These are phyloP conservation scores for Lactarius quietus DNA, from an alignment of 768 basidiomycete species.

Conservation along the genomic window DNA sequence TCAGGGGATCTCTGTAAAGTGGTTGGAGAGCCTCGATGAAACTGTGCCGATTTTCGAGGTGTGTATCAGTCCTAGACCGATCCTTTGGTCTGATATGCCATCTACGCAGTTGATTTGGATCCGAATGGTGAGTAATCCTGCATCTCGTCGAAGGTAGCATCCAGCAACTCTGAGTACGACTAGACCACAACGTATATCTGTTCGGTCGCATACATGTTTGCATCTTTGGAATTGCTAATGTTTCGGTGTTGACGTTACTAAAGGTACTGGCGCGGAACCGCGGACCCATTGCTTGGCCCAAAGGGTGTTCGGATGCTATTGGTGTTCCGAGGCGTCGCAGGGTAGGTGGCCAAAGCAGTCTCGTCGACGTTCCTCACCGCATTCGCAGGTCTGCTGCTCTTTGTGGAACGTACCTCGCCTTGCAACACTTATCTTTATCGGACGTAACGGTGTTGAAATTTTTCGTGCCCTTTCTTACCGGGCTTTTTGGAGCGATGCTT, in stretches of 20 bases:
- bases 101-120: not conserved
- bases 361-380: not conserved
- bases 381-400: conserved; percentile 62
- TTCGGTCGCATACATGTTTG: not conserved
- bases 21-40: not conserved
- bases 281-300: not conserved
- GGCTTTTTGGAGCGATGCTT: conserved; percentile 56
- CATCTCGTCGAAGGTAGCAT: not conserved
- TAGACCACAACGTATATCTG: not conserved
- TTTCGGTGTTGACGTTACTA: not conserved
- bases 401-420: conserved; percentile 64
- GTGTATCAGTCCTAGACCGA: not conserved
- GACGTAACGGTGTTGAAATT: conserved; percentile 79
- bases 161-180: not conserved
- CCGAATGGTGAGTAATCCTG: not conserved
- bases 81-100: not conserved
- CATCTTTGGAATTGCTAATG: not conserved
- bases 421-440: conserved; percentile 71
- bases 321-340: not conserved
- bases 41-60: not conserved
- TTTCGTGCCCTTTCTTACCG: conserved; percentile 63
- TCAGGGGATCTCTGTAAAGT: not conserved
- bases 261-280: not conserved
- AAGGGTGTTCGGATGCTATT: not conserved
- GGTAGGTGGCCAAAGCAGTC: not conserved